Evolutionary conservation across 2,329 filamentous ascomycete genomes (phyloP).

Genomic region (Dichotomopilus funicola): DNA sequence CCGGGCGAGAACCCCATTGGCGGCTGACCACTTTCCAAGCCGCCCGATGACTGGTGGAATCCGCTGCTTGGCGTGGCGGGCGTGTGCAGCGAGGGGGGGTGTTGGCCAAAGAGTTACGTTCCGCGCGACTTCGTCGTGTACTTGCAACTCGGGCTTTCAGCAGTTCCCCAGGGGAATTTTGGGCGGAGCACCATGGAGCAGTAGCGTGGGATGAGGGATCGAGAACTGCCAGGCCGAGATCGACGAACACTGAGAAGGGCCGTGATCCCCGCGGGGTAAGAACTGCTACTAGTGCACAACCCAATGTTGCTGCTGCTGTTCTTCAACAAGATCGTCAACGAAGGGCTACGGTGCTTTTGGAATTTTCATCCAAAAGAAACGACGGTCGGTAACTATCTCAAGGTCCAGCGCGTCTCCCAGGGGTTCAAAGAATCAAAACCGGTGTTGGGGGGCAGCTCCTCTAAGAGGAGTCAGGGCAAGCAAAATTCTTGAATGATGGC

Average conservation of each 20-base stretch:
- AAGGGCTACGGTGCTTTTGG: too few relatives aligned
- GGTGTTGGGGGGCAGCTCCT: too few relatives aligned
- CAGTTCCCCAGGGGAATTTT: conserved; percentile 18
- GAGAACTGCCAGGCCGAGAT: conserved; percentile 1
- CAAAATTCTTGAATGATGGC: not conserved
- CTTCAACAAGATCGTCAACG: too few relatives aligned
- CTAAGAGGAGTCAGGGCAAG: too few relatives aligned
- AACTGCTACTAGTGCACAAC: too few relatives aligned
- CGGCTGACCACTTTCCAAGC: conserved; percentile 6
- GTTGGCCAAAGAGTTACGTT: not conserved
- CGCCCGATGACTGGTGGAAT: conserved; percentile 20
- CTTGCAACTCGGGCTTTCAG: conserved; percentile 10
- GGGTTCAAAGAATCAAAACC: too few relatives aligned
- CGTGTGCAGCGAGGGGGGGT: conserved; percentile 13
- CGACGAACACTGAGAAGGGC: not conserved
- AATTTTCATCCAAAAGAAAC: too few relatives aligned
- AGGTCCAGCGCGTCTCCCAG: too few relatives aligned
- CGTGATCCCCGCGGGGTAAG: not conserved
- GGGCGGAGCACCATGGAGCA: conserved; percentile 5
- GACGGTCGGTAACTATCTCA: too few relatives aligned
- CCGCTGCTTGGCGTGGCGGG: conserved; percentile 16
- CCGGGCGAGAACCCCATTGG: conserved; percentile 22
- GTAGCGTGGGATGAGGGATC: conserved; percentile 21
- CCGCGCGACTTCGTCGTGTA: not conserved
- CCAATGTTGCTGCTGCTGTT: too few relatives aligned